Evolutionary conservation across 2,329 filamentous ascomycete genomes (phyloP), one percentile per base, ranked within the genome.

Genomic region (Knufia fluminis): DNA sequence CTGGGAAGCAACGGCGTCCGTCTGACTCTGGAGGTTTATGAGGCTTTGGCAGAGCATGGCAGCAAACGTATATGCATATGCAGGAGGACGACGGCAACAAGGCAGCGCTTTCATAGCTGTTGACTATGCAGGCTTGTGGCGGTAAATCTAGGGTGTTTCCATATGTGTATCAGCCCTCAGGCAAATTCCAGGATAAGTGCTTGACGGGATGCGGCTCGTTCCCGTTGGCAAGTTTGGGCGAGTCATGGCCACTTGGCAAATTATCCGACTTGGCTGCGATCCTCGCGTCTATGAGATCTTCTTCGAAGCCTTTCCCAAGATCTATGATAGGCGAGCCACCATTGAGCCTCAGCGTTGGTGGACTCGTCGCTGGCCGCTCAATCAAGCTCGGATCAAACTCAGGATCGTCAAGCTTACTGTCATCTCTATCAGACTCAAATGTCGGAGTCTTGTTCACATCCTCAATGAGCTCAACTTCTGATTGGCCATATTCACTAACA

Each of bases 321-420:
- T 47, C 42, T 2, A 49, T 41, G 17, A 38, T 38, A 17, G 42
- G n/a, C n/a, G 54, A 43, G 1, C 35, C 46, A 17, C 53, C 52
- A 9, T 42, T 45, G 26, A 51, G 44, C 7, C 46, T 23, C 14
- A 59, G 43, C 7, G 51, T 46, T 2, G 56, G 54, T 19, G 57
- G 57, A 46, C 56, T 58, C 12, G 56, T 59, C 16, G 54, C 49
- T 9, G 57, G 57, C 32, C 57, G 36, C 48, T 58, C 53, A 38
- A 59, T 59, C 20, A 53, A 43, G 43, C 54, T 56, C 4, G 57
- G 57, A 46, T 59, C 57, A 32, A 57, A 59, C 24, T 56, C 51
- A 17, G 54, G 57, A 54, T 56, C 54, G 12, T 55, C 52, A 9
- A 53, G 41, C 9, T 2, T 35, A 26, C 33, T 40, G 23, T 35